Percentiles rank a stretch among this genome's conserved stretches.
phyloP scores from a whole-genome alignment of 306 rosid genomes.

The Lathyrus aphaca region DNA sequence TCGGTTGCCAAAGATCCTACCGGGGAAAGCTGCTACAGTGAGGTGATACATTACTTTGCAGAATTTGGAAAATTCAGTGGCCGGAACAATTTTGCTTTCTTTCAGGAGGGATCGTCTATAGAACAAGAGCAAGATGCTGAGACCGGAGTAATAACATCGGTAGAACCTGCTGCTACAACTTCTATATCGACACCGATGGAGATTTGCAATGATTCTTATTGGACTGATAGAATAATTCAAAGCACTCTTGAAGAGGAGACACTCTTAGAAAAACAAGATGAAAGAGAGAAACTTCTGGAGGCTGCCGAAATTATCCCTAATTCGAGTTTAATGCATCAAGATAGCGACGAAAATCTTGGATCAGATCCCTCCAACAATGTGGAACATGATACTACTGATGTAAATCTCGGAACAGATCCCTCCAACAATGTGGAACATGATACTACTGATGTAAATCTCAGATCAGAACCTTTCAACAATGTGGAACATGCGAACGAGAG shows the following conservation, averaged over 20 bases:
- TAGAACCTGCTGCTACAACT: constrained; percentile 15
- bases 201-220: constrained; percentile 53
- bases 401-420: constrained; percentile 39
- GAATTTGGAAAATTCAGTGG: constrained; percentile 52
- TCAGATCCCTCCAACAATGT: constrained; percentile 8
- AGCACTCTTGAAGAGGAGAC: constrained; percentile 53
- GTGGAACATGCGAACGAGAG: neutral
- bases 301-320: constrained; percentile 20
- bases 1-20: constrained; percentile 55
- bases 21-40: constrained; percentile 34
- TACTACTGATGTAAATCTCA: constrained; percentile 24
- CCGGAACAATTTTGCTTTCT: constrained; percentile 32
- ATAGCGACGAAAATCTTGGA: no score
- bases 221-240: constrained; percentile 67
- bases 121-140: constrained; percentile 46
- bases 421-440: constrained; percentile 23
- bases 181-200: constrained; percentile 39
- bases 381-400: constrained; percentile 37
- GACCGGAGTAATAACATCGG: constrained; percentile 43
- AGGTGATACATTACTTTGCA: constrained; percentile 45
- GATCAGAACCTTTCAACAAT: neutral
- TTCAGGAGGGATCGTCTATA: constrained; percentile 41
- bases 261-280: constrained; percentile 39
- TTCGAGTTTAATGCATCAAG: constrained; percentile 32
- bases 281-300: constrained; percentile 33